Evolutionary conservation across 192 early-diverging fungal genomes (phyloP).

Genomic region (Coemansia asiatica): DNA sequence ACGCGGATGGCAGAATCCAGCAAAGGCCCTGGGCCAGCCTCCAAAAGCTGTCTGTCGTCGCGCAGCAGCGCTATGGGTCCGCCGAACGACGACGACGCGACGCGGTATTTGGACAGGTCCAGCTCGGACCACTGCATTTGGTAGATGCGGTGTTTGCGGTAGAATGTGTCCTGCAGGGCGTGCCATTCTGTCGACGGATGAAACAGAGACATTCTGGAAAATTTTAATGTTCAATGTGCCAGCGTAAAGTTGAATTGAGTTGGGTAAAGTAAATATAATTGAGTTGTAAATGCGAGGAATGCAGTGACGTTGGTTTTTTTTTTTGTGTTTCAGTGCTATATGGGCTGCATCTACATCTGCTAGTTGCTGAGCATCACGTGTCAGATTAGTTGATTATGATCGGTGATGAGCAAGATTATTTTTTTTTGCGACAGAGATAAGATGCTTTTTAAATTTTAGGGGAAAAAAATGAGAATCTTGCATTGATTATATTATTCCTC

Average conservation of each 20-base stretch:
- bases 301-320: background rate
- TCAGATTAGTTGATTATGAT: background rate
- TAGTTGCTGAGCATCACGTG: background rate
- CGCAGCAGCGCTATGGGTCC: slow-evolving; percentile 95
- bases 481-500: background rate
- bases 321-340: too few relatives aligned
- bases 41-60: slow-evolving; percentile 80
- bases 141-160: slow-evolving; percentile 78
- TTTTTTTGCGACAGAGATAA: background rate
- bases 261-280: too few relatives aligned
- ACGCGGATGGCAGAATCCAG: slow-evolving; percentile 80
- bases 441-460: background rate
- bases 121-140: slow-evolving; percentile 86
- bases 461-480: too few relatives aligned
- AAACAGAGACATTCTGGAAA: slow-evolving; percentile 1
- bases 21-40: slow-evolving; percentile 69
- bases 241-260: too few relatives aligned
- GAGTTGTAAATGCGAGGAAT: too few relatives aligned
- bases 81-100: slow-evolving; percentile 85
- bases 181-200: slow-evolving; percentile 50
- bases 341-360: too few relatives aligned
- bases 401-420: background rate
- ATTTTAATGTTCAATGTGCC: background rate
- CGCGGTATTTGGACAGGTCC: slow-evolving; percentile 78
- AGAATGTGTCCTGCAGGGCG: slow-evolving; percentile 50